A percentile compares a stretch with the other conserved stretches of the same genome.
phyloP scores from a whole-genome alignment of 2,329 filamentous ascomycete genomes.

The Diplodia mutila region DNA sequence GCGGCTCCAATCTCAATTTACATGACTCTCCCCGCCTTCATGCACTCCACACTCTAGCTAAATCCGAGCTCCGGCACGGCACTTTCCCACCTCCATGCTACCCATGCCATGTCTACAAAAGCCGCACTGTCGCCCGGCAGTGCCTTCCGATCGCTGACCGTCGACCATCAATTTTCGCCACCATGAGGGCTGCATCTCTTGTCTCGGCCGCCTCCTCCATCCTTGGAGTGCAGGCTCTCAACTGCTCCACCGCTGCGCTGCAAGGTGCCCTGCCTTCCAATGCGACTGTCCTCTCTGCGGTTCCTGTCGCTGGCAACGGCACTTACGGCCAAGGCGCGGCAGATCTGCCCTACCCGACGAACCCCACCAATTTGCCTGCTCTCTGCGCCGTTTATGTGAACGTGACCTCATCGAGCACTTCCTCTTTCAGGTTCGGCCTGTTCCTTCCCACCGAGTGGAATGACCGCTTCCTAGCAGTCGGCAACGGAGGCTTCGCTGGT shows the following conservation, averaged over 20 bases:
- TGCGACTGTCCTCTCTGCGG: conserved; percentile 43
- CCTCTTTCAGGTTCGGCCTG: conserved; percentile 45
- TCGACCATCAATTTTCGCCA: conserved; percentile 11
- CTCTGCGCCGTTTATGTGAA: conserved; percentile 45
- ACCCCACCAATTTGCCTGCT: conserved; percentile 43
- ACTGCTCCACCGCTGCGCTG: conserved; percentile 42
- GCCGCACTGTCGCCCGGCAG: neutral
- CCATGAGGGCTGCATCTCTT: conserved; percentile 6
- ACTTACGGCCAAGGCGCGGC: conserved; percentile 44
- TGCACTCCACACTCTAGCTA: conserved; percentile 15
- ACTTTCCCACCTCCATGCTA: neutral
- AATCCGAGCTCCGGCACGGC: conserved; percentile 7
- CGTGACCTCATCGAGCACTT: conserved; percentile 39
- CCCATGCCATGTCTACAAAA: conserved; percentile 6
- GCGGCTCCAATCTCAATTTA: conserved; percentile 14
- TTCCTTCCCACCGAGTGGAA: conserved; percentile 47
- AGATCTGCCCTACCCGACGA: conserved; percentile 47
- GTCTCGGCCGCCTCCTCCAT: conserved; percentile 9
- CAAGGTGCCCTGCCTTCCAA: conserved; percentile 39
- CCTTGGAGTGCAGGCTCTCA: conserved; percentile 30
- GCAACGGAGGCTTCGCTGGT: conserved; percentile 53
- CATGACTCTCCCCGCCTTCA: conserved; percentile 19
- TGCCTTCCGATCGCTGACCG: neutral
- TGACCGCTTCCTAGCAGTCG: conserved; percentile 43
- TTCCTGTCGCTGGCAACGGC: conserved; percentile 37